phyloP scores from a whole-genome alignment of 2,329 filamentous ascomycete genomes.

The Huntiella decipiens region DNA sequence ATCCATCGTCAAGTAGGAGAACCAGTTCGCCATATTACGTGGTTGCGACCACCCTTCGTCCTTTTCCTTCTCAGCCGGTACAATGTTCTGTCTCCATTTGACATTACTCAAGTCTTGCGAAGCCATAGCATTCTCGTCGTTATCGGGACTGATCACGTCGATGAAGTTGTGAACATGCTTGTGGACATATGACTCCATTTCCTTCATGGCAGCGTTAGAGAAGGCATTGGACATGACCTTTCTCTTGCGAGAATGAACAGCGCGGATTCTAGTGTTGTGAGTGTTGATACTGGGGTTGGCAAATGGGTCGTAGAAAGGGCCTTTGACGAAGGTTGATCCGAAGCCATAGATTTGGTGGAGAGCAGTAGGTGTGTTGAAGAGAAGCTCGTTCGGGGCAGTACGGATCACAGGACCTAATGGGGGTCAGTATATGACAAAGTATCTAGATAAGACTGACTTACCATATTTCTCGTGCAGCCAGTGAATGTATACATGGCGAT shows the following conservation, averaged over 20 bases:
- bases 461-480: slow-evolving; percentile 54
- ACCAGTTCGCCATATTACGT: slow-evolving; percentile 45
- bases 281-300: slow-evolving; percentile 53
- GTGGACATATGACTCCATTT: slow-evolving; percentile 49
- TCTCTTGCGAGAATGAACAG: slow-evolving; percentile 49
- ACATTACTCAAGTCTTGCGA: not conserved
- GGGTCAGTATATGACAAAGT: not conserved
- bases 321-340: slow-evolving; percentile 41
- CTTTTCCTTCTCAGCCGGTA: slow-evolving; percentile 25
- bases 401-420: slow-evolving; percentile 46
- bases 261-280: slow-evolving; percentile 52
- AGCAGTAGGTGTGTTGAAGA: slow-evolving; percentile 53
- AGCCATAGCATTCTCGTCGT: slow-evolving; percentile 16
- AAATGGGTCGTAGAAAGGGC: slow-evolving; percentile 56
- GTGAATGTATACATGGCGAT: slow-evolving; percentile 56
- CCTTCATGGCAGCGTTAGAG: slow-evolving; percentile 43
- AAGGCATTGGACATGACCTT: slow-evolving; percentile 56
- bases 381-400: slow-evolving; percentile 58
- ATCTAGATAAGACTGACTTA: slow-evolving; percentile 13
- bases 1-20: slow-evolving; percentile 42
- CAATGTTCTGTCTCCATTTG: not conserved
- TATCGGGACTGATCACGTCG: slow-evolving; percentile 28
- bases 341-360: slow-evolving; percentile 49
- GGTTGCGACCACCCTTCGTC: slow-evolving; percentile 28
- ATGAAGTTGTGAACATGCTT: slow-evolving; percentile 49